Percentiles rank a stretch among this genome's conserved stretches.
Conservation (phyloP, 73 alveolate genomes). For the Chromera velia region DNA sequence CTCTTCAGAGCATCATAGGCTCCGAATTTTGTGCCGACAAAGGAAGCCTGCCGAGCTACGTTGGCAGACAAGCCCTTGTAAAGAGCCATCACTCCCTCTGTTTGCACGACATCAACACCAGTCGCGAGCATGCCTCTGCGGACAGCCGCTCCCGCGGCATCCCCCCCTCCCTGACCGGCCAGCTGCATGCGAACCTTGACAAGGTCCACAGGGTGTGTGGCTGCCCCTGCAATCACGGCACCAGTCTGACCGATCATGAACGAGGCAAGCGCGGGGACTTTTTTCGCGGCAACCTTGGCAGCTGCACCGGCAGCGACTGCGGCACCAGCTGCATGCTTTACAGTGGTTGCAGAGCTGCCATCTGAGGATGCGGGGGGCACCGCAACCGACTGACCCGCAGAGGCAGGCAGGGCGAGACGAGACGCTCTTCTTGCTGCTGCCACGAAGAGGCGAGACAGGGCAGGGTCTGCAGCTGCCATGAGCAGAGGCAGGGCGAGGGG, state of each 20-base stretch:
- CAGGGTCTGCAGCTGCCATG: no score
- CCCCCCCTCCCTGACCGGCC: slow-evolving; percentile 57
- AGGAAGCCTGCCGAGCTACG: slow-evolving; percentile 68
- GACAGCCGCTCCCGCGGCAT: slow-evolving; percentile 52
- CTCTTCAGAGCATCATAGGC: neutral
- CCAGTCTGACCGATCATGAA: slow-evolving; percentile 69
- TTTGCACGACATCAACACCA: slow-evolving; percentile 19
- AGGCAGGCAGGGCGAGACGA: no score
- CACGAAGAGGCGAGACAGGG: no score
- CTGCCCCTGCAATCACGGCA: slow-evolving; percentile 66
- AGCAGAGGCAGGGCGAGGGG: no score
- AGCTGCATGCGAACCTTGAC: slow-evolving; percentile 72
- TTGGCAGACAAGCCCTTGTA: slow-evolving; percentile 44
- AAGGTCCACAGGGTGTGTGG: slow-evolving; percentile 68
- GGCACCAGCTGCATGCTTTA: no score
- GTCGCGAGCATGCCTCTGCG: slow-evolving; percentile 60
- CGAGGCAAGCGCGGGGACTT: neutral
- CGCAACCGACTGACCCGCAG: no score
- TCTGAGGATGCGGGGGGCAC: no score
- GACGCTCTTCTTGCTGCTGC: no score
- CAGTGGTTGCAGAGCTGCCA: no score
- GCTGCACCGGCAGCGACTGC: no score
- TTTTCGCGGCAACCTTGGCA: no score
- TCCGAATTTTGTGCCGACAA: slow-evolving; percentile 54
- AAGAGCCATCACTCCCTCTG: neutral